Conservation (phyloP, 2,329 filamentous ascomycete species). For the Seiridium unicorne region DNA sequence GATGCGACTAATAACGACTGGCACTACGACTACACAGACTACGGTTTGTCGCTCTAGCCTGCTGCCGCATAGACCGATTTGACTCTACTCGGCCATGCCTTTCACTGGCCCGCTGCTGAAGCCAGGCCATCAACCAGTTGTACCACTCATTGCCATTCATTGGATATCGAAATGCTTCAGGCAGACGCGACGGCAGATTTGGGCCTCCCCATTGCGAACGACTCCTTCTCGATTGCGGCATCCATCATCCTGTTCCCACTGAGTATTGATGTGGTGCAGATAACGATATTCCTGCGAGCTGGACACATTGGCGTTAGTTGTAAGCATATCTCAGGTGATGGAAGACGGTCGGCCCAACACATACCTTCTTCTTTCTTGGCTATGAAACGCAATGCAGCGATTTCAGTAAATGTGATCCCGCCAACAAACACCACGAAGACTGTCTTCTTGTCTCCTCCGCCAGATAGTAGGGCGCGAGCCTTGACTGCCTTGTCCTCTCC, state of each 20-base stretch:
- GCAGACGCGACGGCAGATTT: constrained; percentile 14
- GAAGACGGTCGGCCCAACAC: constrained; percentile 17
- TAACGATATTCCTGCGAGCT: constrained; percentile 79
- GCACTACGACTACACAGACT: too few species aligned
- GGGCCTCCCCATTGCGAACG: constrained; percentile 49
- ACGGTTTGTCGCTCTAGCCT: too few species aligned
- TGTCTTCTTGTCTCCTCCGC: constrained; percentile 73
- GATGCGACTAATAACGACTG: too few species aligned
- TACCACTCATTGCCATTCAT: too few species aligned
- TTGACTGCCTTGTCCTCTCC: constrained; percentile 91
- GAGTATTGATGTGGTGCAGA: constrained; percentile 89
- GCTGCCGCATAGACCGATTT: too few species aligned
- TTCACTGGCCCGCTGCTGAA: background rate
- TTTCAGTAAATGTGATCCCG: constrained; percentile 95
- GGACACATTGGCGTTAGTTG: constrained; percentile 14
- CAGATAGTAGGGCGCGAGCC: constrained; percentile 78
- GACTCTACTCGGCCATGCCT: too few species aligned
- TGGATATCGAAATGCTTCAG: background rate
- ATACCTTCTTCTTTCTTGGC: constrained; percentile 75
- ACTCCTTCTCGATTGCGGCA: constrained; percentile 71
- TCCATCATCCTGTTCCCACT: constrained; percentile 89
- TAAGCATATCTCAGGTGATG: background rate
- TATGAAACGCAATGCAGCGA: constrained; percentile 89
- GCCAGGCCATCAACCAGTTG: too few species aligned
- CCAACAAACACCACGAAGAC: constrained; percentile 96